Evolutionary conservation across 2,329 filamentous ascomycete species (phyloP).

Genomic region (Fusarium globosum): DNA sequence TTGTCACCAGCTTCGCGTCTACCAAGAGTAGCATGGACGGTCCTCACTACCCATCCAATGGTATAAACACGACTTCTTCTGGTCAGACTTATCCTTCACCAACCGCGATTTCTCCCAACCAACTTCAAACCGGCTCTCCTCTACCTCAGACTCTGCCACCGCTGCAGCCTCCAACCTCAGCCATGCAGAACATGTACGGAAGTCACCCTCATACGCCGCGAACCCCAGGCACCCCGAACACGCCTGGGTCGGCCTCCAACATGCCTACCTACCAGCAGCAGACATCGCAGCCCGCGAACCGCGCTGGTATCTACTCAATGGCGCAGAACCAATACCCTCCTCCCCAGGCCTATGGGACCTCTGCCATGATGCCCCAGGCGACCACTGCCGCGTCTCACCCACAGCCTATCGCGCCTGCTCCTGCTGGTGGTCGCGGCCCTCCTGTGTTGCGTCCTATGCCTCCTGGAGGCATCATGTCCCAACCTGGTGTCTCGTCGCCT

Average conservation of each 20-base stretch:
- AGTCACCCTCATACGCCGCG: constrained; percentile 71
- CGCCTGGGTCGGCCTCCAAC: constrained; percentile 65
- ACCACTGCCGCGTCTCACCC: constrained; percentile 76
- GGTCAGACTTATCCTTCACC: constrained; percentile 63
- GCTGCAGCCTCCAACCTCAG: constrained; percentile 59
- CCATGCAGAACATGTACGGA: constrained; percentile 62
- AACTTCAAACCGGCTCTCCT: constrained; percentile 60
- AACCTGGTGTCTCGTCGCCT: constrained; percentile 67
- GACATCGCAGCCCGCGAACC: constrained; percentile 59
- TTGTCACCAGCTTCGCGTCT: constrained; percentile 47
- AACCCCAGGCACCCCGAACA: constrained; percentile 71
- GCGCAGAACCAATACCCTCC: constrained; percentile 66
- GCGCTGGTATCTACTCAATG: constrained; percentile 65
- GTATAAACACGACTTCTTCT: constrained; percentile 65
- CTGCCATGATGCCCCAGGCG: constrained; percentile 73
- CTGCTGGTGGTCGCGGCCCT: constrained; percentile 65
- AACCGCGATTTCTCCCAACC: constrained; percentile 63
- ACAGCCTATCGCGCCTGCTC: constrained; percentile 80
- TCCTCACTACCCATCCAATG: constrained; percentile 65
- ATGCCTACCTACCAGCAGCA: constrained; percentile 67
- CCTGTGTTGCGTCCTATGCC: constrained; percentile 77
- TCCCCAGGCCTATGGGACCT: constrained; percentile 66
- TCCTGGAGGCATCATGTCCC: constrained; percentile 71
- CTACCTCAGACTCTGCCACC: constrained; percentile 67
- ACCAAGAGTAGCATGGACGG: constrained; percentile 64